Percentiles rank a stretch among this genome's conserved stretches.
phyloP scores from a whole-genome alignment of 208 protist species.

The Wallacemonas sp. region DNA sequence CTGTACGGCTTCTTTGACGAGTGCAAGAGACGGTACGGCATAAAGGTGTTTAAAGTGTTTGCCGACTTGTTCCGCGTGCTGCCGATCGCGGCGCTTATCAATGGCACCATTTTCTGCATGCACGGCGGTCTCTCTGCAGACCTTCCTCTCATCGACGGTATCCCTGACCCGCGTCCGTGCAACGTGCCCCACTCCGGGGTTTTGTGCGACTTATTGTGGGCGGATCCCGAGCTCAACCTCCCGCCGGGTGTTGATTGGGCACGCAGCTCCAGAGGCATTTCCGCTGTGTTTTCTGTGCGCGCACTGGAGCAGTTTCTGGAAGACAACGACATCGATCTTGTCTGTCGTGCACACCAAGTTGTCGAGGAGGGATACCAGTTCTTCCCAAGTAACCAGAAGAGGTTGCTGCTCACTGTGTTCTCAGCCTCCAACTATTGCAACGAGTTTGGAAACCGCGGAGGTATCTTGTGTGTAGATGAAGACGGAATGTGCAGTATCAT shows the following conservation, averaged over 20 bases:
- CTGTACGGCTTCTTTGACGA: constrained; percentile 99
- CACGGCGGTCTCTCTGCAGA: constrained; percentile 97
- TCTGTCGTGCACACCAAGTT: constrained; percentile 99
- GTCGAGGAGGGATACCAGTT: constrained; percentile 99
- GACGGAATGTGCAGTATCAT: constrained; percentile 95
- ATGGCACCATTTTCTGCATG: constrained; percentile 99
- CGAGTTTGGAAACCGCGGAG: constrained; percentile 99
- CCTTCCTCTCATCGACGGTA: constrained; percentile 89
- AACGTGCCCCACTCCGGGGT: constrained; percentile 98
- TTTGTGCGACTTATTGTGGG: constrained; percentile 99
- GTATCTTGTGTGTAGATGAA: constrained; percentile 97
- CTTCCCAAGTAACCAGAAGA: constrained; percentile 94
- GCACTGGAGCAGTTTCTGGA: constrained; percentile 96
- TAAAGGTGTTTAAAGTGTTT: constrained; percentile 99
- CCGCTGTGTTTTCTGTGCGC: constrained; percentile 97
- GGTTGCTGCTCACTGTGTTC: constrained; percentile 99
- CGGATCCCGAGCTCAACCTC: constrained; percentile 95
- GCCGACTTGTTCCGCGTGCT: constrained; percentile 98
- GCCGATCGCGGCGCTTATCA: constrained; percentile 97
- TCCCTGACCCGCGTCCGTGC: constrained; percentile 94
- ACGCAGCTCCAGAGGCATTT: constrained; percentile 98
- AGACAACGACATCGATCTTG: constrained; percentile 97
- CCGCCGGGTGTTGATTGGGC: constrained; percentile 96
- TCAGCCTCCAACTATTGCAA: constrained; percentile 99
- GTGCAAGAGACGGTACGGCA: constrained; percentile 96